Evolutionary conservation across 257 asterid genomes (phyloP), one percentile per base, ranked within the genome.

Genomic region (Salvia miltiorrhiza): DNA sequence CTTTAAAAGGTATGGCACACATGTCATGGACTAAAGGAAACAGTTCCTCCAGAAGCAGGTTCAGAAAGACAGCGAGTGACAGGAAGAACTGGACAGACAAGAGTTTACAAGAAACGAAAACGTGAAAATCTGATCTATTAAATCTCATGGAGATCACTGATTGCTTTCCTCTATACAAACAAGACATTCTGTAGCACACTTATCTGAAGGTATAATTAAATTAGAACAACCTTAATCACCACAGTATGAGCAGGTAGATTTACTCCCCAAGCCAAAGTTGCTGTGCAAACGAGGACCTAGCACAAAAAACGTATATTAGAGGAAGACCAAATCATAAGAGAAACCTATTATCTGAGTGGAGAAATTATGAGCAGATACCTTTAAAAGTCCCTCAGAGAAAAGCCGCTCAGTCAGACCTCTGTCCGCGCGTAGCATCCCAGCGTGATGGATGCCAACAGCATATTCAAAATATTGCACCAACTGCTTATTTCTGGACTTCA

Each of bases 201-300:
- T 60, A 73, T 37, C 54, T 70, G 57, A 49, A 53, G 53, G 48
- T 41, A 54, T 76, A 57, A 28, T 60, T 7, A 19, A 73, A 70
- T 17, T 39, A 39, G 65, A 81, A 88, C 83, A 72, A 93, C 99
- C 99, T 93, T 93, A 76, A 93, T 93, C 84, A 93, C 99, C 79
- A 93, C 99, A 55, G 97, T 93, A 77, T 93, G 99, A 83, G 99
- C 99, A 63, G 99, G 99, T 75, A 93, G 87, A 86, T 93, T 93
- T 58, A 93, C 99, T 78, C 99, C 99, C 99, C 99, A 93, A 17
- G 99, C 99, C 84, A 93, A 82, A 69, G 99, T 93, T 68, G 99
- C 99, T 33, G 99, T 93, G 88, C 99, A 93, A 49, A 93, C 96
- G 67, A 93, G 97, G 47, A 93, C 97, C 99, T 93, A 82, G 45